These are phyloP conservation scores for Vitis amurensis DNA, from an alignment of 164 flowering plant species.

Conservation along the genomic window DNA sequence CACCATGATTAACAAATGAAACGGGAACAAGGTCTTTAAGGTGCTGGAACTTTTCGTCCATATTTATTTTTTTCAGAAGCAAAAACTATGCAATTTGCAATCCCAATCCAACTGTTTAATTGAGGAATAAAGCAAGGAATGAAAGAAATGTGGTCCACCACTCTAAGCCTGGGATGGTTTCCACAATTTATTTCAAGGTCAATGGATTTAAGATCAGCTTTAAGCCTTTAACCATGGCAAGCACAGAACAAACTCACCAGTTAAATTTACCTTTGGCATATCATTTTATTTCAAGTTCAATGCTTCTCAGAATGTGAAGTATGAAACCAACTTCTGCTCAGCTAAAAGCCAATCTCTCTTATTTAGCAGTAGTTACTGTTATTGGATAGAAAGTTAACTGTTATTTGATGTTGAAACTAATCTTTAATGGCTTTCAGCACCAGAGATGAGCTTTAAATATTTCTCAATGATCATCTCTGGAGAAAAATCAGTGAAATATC, in stretches of 20 bases:
- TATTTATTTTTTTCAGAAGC: background rate
- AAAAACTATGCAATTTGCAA: conserved; percentile 64
- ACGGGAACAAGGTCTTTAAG: too few relatives aligned
- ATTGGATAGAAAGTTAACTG: too few relatives aligned
- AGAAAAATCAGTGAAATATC: conserved; percentile 71
- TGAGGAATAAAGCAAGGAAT: conserved; percentile 44
- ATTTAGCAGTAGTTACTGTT: too few relatives aligned
- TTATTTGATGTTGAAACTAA: background rate
- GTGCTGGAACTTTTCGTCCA: background rate
- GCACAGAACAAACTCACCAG: conserved; percentile 24
- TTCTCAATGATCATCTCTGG: conserved; percentile 53
- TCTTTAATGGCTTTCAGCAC: conserved; percentile 8
- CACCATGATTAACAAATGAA: background rate
- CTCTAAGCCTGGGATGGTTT: conserved; percentile 75
- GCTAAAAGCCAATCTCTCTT: too few relatives aligned
- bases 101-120: conserved; percentile 42
- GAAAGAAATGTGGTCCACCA: conserved; percentile 71
- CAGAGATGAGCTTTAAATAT: conserved; percentile 36
- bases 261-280: too few relatives aligned
- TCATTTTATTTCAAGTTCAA: too few relatives aligned
- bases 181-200: conserved; percentile 54
- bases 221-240: conserved; percentile 68
- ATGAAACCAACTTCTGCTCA: too few relatives aligned
- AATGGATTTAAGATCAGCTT: conserved; percentile 55
- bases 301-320: too few relatives aligned